Conservation (phyloP, 768 basidiomycete species). For the Pleurotus pulmonarius region DNA sequence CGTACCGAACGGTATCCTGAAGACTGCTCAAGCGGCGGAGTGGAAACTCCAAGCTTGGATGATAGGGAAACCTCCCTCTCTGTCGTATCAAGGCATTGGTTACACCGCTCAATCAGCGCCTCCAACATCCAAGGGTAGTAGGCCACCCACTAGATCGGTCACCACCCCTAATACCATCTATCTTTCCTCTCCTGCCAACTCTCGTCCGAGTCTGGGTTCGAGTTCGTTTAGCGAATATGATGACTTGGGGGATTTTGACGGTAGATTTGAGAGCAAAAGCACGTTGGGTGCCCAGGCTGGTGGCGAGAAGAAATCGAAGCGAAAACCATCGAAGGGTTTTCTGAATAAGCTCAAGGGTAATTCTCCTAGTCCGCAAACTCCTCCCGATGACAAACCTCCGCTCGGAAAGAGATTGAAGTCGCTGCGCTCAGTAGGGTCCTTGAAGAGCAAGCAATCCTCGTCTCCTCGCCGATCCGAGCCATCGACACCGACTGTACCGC, state of each 20-base stretch:
- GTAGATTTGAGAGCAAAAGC: conserved; percentile 78
- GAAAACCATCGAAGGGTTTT: conserved; percentile 68
- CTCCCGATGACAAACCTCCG: conserved; percentile 34
- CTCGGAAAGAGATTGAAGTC: conserved; percentile 60
- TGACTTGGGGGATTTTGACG: conserved; percentile 83
- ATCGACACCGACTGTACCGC: conserved; percentile 50
- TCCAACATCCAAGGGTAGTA: conserved; percentile 11
- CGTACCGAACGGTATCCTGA: conserved; percentile 88
- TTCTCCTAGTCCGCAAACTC: conserved; percentile 37
- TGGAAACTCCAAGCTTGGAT: conserved; percentile 98
- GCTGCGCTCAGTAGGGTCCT: conserved; percentile 77
- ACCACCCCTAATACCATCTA: conserved; percentile 30
- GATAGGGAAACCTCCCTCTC: conserved; percentile 90
- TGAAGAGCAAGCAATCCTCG: conserved; percentile 50
- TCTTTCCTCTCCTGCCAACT: conserved; percentile 34
- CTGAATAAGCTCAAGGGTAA: conserved; percentile 55
- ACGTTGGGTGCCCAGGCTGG: conserved; percentile 48
- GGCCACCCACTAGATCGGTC: conserved; percentile 17
- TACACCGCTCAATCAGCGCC: conserved; percentile 47
- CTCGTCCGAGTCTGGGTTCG: conserved; percentile 70
- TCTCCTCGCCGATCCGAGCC: conserved; percentile 32
- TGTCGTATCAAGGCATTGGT: conserved; percentile 83
- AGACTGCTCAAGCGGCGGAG: conserved; percentile 94
- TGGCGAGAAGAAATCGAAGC: conserved; percentile 38
- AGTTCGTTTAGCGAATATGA: conserved; percentile 84